Evolutionary conservation across 2,329 filamentous ascomycete genomes (phyloP), one percentile per base, ranked within the genome.

Genomic region (Claviceps paspali): DNA sequence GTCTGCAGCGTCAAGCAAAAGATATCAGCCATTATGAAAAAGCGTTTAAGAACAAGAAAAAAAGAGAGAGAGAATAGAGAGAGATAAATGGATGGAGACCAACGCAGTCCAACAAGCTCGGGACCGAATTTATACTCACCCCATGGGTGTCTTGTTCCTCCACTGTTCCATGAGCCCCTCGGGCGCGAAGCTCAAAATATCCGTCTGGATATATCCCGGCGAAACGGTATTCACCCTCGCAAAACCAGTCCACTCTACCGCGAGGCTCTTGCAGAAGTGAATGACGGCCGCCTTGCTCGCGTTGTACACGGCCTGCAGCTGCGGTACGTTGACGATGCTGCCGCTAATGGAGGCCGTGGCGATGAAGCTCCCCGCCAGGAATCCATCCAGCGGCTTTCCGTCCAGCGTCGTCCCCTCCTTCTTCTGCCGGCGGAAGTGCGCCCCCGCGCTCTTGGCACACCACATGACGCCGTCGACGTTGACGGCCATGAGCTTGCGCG

Each of bases 61-160:
- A 5, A 8, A 34, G 11, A 8, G 14, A 14, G 6, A 3, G 26
- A 27, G 27, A 12, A 35, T 15, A 14, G 22, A 19, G 11, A 12
- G 23, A 24, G 2, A 33, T 3, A n/a, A 2, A 27, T 6, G 11
- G 6, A 7, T 1, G 11, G 3, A 7, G 11, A n/a, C n/a, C n/a
- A n/a, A n/a, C n/a, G n/a, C n/a, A n/a, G n/a, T n/a, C n/a, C n/a
- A n/a, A n/a, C n/a, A n/a, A n/a, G n/a, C n/a, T n/a, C n/a, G 6
- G 4, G 5, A 18, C 3, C 10, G 22, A 28, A 12, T 8, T 3
- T 1, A 11, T 29, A 38, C 63, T 53, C 48, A 71, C 61, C 75
- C 81, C 76, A 91, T 81, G 8, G 82, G 82, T 29, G 79, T 87
- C 68, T 82, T 87, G 50, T 76, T 73, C 53, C 73, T 76, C 79